Evolutionary conservation across 2,329 filamentous ascomycete species (phyloP).

Genomic region (Colletotrichum sp.): DNA sequence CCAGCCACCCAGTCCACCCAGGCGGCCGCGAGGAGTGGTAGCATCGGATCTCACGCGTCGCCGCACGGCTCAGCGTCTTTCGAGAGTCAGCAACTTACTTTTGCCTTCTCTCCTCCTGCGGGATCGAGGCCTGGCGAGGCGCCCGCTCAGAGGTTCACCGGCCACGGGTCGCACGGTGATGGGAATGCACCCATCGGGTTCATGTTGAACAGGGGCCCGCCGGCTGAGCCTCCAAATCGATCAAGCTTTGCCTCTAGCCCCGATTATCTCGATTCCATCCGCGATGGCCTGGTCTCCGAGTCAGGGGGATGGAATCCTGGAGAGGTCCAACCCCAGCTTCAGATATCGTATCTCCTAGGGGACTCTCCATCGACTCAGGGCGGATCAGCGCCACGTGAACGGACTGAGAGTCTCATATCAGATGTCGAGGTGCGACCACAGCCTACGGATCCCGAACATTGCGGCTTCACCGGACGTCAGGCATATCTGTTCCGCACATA

Average conservation of each 20-base stretch:
- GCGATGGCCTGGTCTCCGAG: background rate
- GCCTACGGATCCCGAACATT: background rate
- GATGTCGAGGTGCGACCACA: background rate
- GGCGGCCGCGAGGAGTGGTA: background rate
- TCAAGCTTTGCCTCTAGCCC: background rate
- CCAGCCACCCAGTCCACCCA: background rate
- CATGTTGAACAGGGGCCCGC: conserved; percentile 1
- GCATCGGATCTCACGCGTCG: background rate
- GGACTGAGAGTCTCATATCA: background rate
- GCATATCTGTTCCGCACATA: conserved; percentile 13
- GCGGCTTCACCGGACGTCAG: conserved; percentile 6
- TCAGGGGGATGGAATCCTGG: background rate
- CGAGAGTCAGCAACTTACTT: background rate
- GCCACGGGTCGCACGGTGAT: conserved; percentile 6
- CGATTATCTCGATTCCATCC: background rate
- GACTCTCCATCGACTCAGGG: background rate
- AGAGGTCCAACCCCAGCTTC: conserved; percentile 4
- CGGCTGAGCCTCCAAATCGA: background rate
- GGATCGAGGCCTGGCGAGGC: background rate
- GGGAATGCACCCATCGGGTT: conserved; percentile 11
- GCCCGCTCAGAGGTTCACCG: background rate
- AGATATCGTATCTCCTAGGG: conserved; percentile 6
- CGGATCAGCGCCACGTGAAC: background rate
- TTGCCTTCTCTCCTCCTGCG: background rate
- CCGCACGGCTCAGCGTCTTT: background rate